Evolutionary conservation across 495 filamentous ascomycete species (phyloP).

Genomic region (Penicillium tannophilum): DNA sequence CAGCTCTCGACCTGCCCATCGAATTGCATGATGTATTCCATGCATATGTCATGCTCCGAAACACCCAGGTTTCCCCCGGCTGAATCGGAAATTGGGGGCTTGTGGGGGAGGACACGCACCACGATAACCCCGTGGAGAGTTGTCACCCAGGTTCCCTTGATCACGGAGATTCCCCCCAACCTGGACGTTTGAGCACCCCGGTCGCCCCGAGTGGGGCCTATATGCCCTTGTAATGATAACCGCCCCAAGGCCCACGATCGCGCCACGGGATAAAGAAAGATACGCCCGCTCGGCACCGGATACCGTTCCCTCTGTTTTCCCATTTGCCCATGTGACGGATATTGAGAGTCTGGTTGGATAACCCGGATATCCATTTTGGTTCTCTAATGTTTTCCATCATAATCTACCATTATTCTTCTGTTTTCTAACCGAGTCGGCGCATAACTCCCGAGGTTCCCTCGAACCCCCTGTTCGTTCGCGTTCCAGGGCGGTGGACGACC

Average conservation of each 20-base stretch:
- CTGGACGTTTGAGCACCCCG: too few relatives aligned
- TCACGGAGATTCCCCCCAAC: constrained; percentile 1
- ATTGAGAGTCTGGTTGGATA: constrained; percentile 22
- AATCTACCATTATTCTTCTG: not conserved
- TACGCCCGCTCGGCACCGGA: constrained; percentile 26
- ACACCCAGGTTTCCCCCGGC: constrained; percentile 1
- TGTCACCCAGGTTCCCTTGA: constrained; percentile 17
- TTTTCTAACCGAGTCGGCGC: not conserved
- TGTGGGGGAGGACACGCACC: constrained; percentile 2
- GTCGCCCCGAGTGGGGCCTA: not conserved
- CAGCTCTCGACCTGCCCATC: not conserved
- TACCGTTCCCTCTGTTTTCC: not conserved
- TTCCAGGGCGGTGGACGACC: constrained; percentile 17
- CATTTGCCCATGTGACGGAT: constrained; percentile 20
- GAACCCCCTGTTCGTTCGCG: constrained; percentile 13
- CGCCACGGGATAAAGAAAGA: constrained; percentile 27
- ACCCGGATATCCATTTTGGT: not conserved
- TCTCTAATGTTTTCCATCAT: too few relatives aligned
- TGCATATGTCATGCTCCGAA: not conserved
- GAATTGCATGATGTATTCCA: constrained; percentile 1
- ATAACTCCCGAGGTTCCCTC: not conserved
- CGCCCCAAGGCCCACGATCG: constrained; percentile 7
- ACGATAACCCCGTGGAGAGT: constrained; percentile 2
- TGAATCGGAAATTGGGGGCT: constrained; percentile 9
- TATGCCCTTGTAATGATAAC: constrained; percentile 3